phyloP scores from a whole-genome alignment of 768 basidiomycete genomes.

The Paxillus involutus region DNA sequence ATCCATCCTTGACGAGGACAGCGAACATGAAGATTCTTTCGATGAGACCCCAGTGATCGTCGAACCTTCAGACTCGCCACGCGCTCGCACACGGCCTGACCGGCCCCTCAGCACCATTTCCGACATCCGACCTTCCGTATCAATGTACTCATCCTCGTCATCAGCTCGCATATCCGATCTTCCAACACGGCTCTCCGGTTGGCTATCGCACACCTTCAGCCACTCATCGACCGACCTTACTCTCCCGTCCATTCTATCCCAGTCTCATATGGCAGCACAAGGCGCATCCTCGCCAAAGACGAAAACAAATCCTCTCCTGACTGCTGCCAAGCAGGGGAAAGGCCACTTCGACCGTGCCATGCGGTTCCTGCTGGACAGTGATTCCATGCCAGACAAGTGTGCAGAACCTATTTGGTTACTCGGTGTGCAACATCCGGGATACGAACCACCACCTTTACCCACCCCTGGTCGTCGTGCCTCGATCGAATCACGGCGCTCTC shows the following conservation, averaged over 20 bases:
- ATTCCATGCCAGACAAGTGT: conserved; percentile 82
- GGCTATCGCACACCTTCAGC: conserved; percentile 79
- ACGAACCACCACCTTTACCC: conserved; percentile 43
- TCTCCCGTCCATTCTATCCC: conserved; percentile 58
- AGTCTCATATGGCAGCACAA: conserved; percentile 34
- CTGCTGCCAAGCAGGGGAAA: conserved; percentile 71
- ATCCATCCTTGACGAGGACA: conserved; percentile 23
- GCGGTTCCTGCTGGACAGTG: conserved; percentile 88
- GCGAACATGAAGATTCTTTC: conserved; percentile 31
- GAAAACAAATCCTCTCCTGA: conserved; percentile 54
- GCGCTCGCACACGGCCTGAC: conserved; percentile 55
- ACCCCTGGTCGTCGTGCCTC: conserved; percentile 38
- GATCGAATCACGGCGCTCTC: conserved; percentile 38
- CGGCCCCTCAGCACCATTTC: conserved; percentile 49
- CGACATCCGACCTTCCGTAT: conserved; percentile 43
- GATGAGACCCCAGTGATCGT: conserved; percentile 67
- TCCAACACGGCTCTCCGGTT: conserved; percentile 73
- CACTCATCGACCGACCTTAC: conserved; percentile 71
- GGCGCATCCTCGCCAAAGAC: conserved; percentile 39
- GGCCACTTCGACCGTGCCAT: conserved; percentile 81
- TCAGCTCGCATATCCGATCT: conserved; percentile 61
- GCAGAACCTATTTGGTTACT: conserved; percentile 87
- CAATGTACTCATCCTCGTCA: conserved; percentile 48
- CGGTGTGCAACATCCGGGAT: conserved; percentile 79
- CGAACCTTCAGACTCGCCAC: conserved; percentile 57